Evolutionary conservation across 768 basidiomycete genomes (phyloP).

Genomic region (Tylopilus cervinicoccineus): DNA sequence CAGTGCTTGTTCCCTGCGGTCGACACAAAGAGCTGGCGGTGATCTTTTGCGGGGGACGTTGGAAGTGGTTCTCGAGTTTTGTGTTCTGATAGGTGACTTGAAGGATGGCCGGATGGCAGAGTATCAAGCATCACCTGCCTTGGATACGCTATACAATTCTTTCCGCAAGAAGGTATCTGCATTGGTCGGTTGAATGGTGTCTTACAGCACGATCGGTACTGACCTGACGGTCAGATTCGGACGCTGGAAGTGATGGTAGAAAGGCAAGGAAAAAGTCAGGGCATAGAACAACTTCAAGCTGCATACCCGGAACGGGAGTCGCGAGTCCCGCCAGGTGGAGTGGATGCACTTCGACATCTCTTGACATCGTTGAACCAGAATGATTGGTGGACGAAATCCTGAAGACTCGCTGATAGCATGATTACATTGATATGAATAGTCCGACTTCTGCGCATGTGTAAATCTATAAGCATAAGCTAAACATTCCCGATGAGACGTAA

Average conservation of each 20-base stretch:
- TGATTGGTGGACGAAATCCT: conserved; percentile 50
- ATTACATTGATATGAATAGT: conserved; percentile 9
- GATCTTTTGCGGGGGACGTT: conserved; percentile 61
- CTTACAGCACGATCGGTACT: not conserved
- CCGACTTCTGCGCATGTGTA: conserved; percentile 7
- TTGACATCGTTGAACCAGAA: conserved; percentile 50
- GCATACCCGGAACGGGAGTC: conserved; percentile 27
- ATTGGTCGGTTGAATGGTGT: conserved; percentile 44
- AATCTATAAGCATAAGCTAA: conserved; percentile 25
- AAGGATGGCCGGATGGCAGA: conserved; percentile 53
- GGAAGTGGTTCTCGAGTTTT: conserved; percentile 64
- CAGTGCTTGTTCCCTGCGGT: conserved; percentile 68
- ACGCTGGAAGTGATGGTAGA: conserved; percentile 55
- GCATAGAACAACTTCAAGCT: conserved; percentile 19
- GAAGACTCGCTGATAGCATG: not conserved
- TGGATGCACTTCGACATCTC: conserved; percentile 52
- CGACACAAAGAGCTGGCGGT: conserved; percentile 60
- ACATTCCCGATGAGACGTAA: conserved; percentile 9
- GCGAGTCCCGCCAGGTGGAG: conserved; percentile 44
- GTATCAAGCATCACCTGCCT: conserved; percentile 54
- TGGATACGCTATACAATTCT: conserved; percentile 50
- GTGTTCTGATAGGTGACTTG: conserved; percentile 60
- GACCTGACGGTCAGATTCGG: conserved; percentile 41
- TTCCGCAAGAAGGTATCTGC: conserved; percentile 54
- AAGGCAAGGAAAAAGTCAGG: conserved; percentile 35